Conservation (phyloP, 2,329 filamentous ascomycete genomes). For the Colletotrichum acutatum region DNA sequence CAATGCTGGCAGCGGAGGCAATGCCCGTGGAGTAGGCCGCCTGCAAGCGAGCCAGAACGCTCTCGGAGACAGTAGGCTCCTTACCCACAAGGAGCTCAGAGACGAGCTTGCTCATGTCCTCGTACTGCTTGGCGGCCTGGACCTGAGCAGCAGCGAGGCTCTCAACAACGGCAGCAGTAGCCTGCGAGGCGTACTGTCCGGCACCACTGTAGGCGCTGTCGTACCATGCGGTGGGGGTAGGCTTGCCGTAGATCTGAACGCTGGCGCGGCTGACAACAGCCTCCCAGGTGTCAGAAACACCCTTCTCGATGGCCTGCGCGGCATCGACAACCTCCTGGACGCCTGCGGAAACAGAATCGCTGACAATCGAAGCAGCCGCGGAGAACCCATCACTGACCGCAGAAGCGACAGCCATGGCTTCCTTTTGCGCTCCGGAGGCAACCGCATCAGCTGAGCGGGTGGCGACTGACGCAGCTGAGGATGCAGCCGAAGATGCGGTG, state of each 20-base stretch:
- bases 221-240: conserved; percentile 68
- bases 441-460: conserved; percentile 57
- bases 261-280: conserved; percentile 70
- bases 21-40: conserved; percentile 77
- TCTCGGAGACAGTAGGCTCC: conserved; percentile 85
- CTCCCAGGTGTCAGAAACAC: conserved; percentile 53
- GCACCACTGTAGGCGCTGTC: conserved; percentile 58
- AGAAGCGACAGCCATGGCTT: conserved; percentile 62
- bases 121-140: conserved; percentile 72
- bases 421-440: conserved; percentile 59
- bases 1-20: conserved; percentile 61
- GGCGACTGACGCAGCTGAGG: conserved; percentile 57
- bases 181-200: conserved; percentile 69
- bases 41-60: conserved; percentile 77
- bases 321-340: conserved; percentile 54
- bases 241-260: conserved; percentile 75
- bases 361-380: conserved; percentile 48
- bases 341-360: conserved; percentile 46
- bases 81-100: conserved; percentile 81
- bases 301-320: conserved; percentile 51
- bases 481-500: conserved; percentile 57
- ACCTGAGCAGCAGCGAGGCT: conserved; percentile 68
- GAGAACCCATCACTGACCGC: conserved; percentile 54
- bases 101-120: conserved; percentile 76
- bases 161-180: conserved; percentile 57